Evolutionary conservation across 2,329 filamentous ascomycete genomes (phyloP).

Genomic region (Fusarium equiseti): DNA sequence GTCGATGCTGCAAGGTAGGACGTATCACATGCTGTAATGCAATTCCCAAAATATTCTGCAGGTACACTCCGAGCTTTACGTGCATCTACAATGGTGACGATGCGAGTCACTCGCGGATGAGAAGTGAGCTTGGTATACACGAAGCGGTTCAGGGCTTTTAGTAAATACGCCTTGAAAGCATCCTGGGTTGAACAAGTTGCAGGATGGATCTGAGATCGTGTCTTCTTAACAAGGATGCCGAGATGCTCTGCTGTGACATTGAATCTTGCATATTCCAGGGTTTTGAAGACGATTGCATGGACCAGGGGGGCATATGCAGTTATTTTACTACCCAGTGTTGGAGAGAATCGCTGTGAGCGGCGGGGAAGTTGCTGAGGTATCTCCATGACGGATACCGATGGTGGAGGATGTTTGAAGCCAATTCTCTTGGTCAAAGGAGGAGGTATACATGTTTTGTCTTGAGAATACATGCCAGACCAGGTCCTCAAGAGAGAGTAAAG

Average conservation of each 20-base stretch:
- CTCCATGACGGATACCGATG: background rate
- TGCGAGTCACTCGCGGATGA: background rate
- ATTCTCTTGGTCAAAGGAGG: background rate
- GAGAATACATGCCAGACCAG: background rate
- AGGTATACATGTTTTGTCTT: background rate
- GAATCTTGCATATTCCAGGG: background rate
- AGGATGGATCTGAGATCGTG: background rate
- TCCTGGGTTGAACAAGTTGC: background rate
- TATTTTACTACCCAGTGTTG: background rate
- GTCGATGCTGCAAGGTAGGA: background rate
- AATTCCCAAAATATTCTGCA: background rate
- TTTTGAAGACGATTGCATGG: background rate
- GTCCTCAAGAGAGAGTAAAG: background rate
- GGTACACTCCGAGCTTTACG: background rate
- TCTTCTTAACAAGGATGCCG: background rate
- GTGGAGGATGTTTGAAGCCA: background rate
- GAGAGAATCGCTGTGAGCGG: background rate
- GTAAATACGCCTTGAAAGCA: background rate
- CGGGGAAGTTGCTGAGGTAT: background rate
- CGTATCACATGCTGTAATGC: background rate
- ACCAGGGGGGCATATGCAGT: background rate
- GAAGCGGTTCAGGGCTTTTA: background rate
- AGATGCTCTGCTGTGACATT: background rate
- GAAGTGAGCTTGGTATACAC: background rate
- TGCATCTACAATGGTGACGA: background rate